phyloP scores from a whole-genome alignment of 805 yeast species.

The Grigorovia jiainica region DNA sequence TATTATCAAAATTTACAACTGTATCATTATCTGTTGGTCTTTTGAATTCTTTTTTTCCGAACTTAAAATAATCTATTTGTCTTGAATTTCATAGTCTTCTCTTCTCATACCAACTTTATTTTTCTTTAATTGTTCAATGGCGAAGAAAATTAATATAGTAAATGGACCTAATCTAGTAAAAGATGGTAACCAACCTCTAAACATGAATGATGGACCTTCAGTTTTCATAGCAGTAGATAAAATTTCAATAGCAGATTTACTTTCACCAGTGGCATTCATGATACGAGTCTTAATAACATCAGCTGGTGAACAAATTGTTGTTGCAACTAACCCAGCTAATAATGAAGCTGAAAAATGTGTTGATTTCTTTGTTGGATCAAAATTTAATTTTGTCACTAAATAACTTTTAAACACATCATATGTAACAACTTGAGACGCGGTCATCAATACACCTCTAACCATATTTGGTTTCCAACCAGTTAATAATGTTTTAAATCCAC shows the following conservation, averaged over 20 bases:
- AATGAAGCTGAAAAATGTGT: conserved; percentile 77
- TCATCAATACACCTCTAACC: conserved; percentile 76
- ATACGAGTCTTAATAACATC: conserved; percentile 85
- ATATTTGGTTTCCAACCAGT: conserved; percentile 74
- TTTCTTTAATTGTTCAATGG: conserved; percentile 55
- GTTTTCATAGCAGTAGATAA: conserved; percentile 44
- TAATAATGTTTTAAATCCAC: conserved; percentile 48
- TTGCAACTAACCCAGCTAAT: conserved; percentile 79
- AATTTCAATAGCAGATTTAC: conserved; percentile 42
- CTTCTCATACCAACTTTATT: conserved; percentile 39
- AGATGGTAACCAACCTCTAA: conserved; percentile 87
- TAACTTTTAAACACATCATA: conserved; percentile 65
- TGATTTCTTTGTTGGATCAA: conserved; percentile 51
- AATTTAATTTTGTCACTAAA: conserved; percentile 39
- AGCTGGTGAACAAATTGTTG: conserved; percentile 88
- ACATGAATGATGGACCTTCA: conserved; percentile 75
- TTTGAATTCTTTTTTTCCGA: too few relatives aligned
- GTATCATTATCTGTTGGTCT: too few relatives aligned
- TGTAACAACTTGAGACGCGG: conserved; percentile 83
- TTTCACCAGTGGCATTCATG: conserved; percentile 48
- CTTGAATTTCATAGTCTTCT: conserved; percentile 6
- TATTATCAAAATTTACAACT: too few relatives aligned
- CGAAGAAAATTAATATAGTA: conserved; percentile 59
- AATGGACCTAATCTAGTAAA: conserved; percentile 81
- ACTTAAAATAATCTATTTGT: too few relatives aligned